These are phyloP conservation scores for Kodamaea fukazawae DNA, from an alignment of 805 yeast species.

Conservation along the genomic window DNA sequence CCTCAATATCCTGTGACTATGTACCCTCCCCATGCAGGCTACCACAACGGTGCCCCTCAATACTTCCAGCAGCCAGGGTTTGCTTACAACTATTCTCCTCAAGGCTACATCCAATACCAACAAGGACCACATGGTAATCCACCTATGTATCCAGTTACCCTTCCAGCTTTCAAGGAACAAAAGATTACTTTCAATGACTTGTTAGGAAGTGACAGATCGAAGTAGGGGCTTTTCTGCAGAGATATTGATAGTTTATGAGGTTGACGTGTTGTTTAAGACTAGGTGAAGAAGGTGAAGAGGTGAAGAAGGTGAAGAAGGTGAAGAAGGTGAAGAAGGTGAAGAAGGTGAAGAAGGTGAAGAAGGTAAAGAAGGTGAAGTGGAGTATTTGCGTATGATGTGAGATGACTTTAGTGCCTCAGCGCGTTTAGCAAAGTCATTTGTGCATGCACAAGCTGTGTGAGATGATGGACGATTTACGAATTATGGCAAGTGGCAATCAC, in stretches of 20 bases:
- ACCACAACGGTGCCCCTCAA: slow-evolving; percentile 11
- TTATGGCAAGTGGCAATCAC: too few species aligned
- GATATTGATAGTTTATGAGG: background rate
- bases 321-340: too few species aligned
- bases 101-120: slow-evolving; percentile 32
- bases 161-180: slow-evolving; percentile 24
- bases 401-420: too few species aligned
- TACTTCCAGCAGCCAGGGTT: slow-evolving; percentile 28
- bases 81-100: slow-evolving; percentile 29
- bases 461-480: too few species aligned
- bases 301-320: too few species aligned
- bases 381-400: too few species aligned
- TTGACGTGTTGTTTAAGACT: background rate
- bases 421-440: too few species aligned
- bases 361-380: too few species aligned
- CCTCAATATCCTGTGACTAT: slow-evolving; percentile 35
- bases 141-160: slow-evolving; percentile 7
- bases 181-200: slow-evolving; percentile 41
- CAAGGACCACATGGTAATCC: slow-evolving; percentile 19
- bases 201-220: slow-evolving; percentile 17
- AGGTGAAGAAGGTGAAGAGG: background rate
- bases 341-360: too few species aligned
- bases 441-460: too few species aligned
- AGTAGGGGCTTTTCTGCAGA: too few species aligned
- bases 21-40: slow-evolving; percentile 20